phyloP scores from a whole-genome alignment of 176 grass and related monocot species.

The Musa beccarii region DNA sequence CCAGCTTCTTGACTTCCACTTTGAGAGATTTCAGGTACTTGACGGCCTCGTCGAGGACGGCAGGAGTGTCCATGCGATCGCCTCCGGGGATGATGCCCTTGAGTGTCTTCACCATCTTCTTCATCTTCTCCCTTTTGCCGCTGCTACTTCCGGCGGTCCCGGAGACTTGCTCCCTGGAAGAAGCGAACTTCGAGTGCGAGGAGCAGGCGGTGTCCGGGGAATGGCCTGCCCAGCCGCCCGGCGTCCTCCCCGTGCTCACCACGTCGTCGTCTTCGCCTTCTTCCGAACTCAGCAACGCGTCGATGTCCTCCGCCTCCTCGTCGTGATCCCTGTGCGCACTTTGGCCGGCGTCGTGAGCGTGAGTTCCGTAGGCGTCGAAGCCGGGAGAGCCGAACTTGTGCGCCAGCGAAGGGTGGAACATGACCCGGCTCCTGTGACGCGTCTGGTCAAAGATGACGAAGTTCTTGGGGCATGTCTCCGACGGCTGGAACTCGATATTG shows the following conservation, averaged over 20 bases:
- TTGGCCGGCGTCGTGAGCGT: constrained; percentile 31
- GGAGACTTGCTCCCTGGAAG: too few relatives aligned
- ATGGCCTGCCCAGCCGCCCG: constrained; percentile 30
- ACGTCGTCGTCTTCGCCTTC: constrained; percentile 81
- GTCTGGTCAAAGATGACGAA: constrained; percentile 98
- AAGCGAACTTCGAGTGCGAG: constrained; percentile 10
- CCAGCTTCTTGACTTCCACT: constrained; percentile 61
- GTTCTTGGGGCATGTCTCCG: constrained; percentile 84
- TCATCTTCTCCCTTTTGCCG: constrained; percentile 39
- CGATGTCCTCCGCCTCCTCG: constrained; percentile 80
- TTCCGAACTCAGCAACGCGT: constrained; percentile 85
- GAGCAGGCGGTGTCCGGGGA: constrained; percentile 81
- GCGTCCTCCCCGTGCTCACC: constrained; percentile 71
- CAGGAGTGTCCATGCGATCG: constrained; percentile 54
- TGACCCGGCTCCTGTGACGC: constrained; percentile 61
- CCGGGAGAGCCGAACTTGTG: constrained; percentile 49
- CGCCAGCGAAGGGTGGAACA: constrained; percentile 86
- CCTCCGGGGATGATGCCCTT: constrained; percentile 59
- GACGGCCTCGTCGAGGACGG: constrained; percentile 58
- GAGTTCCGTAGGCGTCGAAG: constrained; percentile 24
- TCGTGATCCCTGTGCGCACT: constrained; percentile 27
- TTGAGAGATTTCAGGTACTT: constrained; percentile 80
- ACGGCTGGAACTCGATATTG: constrained; percentile 79
- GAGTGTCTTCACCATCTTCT: constrained; percentile 43
- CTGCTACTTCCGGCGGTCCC: neutral